A percentile compares a stretch with the other conserved stretches of the same genome.
phyloP scores from a whole-genome alignment of 2,329 filamentous ascomycete species.

The Geosmithia putterillii region DNA sequence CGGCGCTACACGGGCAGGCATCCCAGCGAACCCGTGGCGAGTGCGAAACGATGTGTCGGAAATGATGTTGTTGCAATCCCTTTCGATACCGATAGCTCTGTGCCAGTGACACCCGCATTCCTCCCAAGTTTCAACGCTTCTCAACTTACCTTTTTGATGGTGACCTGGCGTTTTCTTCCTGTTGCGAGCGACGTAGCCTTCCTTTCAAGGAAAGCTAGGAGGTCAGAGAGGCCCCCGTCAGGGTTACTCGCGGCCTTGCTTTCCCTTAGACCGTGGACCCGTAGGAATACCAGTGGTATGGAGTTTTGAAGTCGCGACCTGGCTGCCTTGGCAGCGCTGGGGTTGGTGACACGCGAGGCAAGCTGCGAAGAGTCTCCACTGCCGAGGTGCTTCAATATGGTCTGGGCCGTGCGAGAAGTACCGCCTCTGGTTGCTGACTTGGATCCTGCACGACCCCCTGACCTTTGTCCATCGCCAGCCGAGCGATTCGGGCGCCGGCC shows the following conservation, averaged over 20 bases:
- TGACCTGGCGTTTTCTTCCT: slow-evolving; percentile 35
- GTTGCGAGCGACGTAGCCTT: slow-evolving; percentile 47
- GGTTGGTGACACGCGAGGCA: slow-evolving; percentile 19
- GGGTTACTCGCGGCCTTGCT: slow-evolving; percentile 57
- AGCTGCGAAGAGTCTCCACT: slow-evolving; percentile 19
- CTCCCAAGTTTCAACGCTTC: background rate
- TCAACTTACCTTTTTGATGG: slow-evolving; percentile 67
- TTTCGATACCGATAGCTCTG: background rate
- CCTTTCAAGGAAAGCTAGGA: slow-evolving; percentile 58
- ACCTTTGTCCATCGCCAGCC: slow-evolving; percentile 11
- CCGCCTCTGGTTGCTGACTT: slow-evolving; percentile 14
- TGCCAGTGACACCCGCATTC: background rate
- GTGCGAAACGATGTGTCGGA: background rate
- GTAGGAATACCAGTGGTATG: slow-evolving; percentile 21
- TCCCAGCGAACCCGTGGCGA: background rate
- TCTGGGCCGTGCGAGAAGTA: slow-evolving; percentile 25
- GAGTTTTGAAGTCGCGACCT: slow-evolving; percentile 10
- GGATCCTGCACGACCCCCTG: slow-evolving; percentile 16
- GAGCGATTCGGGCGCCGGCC: slow-evolving; percentile 20
- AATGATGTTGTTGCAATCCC: background rate
- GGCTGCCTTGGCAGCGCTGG: slow-evolving; percentile 10
- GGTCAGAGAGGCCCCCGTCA: slow-evolving; percentile 52
- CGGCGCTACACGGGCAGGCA: background rate
- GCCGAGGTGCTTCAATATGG: slow-evolving; percentile 27
- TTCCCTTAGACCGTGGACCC: slow-evolving; percentile 49